Base-by-base conservation (phyloP, 1,284 basidiomycete genomes). In the Xerocomus amazonicus region DNA sequence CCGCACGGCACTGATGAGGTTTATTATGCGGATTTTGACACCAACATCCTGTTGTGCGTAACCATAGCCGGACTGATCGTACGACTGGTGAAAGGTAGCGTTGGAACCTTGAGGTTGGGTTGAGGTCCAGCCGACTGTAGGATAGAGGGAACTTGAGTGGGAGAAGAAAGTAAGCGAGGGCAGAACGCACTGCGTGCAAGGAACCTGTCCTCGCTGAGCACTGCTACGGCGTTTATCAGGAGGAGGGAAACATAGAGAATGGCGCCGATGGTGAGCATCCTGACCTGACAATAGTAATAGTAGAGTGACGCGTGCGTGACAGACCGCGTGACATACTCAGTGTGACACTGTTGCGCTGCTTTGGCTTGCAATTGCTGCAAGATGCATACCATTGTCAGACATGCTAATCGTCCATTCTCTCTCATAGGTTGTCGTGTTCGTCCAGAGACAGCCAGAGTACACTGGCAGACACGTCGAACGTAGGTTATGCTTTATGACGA, bases 161-260 rank as follows among this genome's bases (percentile, higher is more conserved):
- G 54, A n/a, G 48, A 5, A 33, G 43, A 31, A 32, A 9, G 36
- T 36, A 38, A 48, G 44, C 19, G 29, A 45, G 44, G 29, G 34
- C 39, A 56, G 45, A 47, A 80, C 88, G 62, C 67, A 97, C 96
- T 93, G 68, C 88, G 77, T 19, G 92, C 90, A 41, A 98, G 81
- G 70, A 98, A 98, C 1, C 95, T 81, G 61, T 98, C 95, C 70
- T 98, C 95, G 63, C 87, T 97, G 48, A 98, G 77, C 51, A 98
- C 87, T 8, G 95, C 95, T 63, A 97, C 81, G 28, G 92, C 91
- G 69, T 98, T 98, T 57, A 93, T 84, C 66, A 97, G 75, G 36
- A 98, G 82, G 14, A 98, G 72, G 31, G 77, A 70, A 50, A 87
- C 81, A 68, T 90, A 87, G 58, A 91, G 69, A 56, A 90, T 76